Conservation (phyloP, 176 grass and related monocot species). For the Eleusine coracana region DNA sequence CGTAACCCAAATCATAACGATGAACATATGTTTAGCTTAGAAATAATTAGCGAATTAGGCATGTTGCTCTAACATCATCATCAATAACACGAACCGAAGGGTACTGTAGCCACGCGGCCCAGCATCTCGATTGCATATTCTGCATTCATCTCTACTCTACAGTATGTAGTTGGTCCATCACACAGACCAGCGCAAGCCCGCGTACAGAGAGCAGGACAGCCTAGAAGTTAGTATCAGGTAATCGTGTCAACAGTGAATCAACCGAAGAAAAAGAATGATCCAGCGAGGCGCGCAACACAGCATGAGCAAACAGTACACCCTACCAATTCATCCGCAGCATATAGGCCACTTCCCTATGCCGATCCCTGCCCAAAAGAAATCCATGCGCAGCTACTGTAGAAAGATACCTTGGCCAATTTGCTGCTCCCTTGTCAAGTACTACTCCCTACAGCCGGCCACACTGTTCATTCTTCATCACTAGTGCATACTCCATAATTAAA, state of each 20-base stretch:
- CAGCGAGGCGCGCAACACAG: neutral
- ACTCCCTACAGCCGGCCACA: neutral
- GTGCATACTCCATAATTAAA: neutral
- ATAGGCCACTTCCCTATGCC: slow-evolving; percentile 42
- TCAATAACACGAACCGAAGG: no score
- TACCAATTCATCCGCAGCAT: neutral
- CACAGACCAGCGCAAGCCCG: no score
- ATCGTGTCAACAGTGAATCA: neutral
- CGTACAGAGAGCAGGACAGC: neutral
- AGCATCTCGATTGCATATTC: no score
- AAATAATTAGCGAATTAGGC: no score
- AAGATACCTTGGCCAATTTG: slow-evolving; percentile 13
- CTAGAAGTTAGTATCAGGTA: neutral
- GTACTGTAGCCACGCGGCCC: no score
- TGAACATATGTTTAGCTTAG: no score
- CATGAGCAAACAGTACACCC: neutral
- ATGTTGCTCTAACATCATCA: no score
- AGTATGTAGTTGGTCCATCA: no score
- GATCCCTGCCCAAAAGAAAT: neutral
- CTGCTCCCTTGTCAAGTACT: neutral
- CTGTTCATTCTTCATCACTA: no score
- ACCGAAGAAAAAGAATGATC: neutral
- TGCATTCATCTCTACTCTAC: no score
- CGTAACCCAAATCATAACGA: no score
- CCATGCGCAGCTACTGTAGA: neutral